Evolutionary conservation across 1,284 basidiomycete species (phyloP).

Genomic region (Porphyrellus sp.): DNA sequence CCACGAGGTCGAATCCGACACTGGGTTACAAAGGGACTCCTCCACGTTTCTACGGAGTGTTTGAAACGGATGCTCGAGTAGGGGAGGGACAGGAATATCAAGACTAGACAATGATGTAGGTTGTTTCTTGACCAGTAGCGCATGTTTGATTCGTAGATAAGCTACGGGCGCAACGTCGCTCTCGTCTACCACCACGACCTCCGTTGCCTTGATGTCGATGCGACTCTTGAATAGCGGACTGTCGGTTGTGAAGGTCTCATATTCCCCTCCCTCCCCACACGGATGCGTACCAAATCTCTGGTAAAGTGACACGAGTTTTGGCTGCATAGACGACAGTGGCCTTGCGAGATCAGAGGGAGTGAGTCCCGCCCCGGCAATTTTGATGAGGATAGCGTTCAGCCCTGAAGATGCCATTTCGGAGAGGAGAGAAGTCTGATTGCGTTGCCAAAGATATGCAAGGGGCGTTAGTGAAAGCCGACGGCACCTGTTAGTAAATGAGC

Average conservation of each 20-base stretch:
- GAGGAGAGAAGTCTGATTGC: slow-evolving; percentile 81
- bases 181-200: slow-evolving; percentile 74
- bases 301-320: slow-evolving; percentile 77
- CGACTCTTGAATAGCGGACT: slow-evolving; percentile 84
- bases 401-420: slow-evolving; percentile 83
- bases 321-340: slow-evolving; percentile 72
- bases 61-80: slow-evolving; percentile 48
- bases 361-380: slow-evolving; percentile 94
- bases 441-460: slow-evolving; percentile 92
- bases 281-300: slow-evolving; percentile 86
- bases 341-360: slow-evolving; percentile 78
- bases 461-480: slow-evolving; percentile 78
- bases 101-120: not conserved
- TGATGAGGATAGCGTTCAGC: slow-evolving; percentile 86
- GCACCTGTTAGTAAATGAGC: slow-evolving; percentile 51
- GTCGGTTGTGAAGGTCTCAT: slow-evolving; percentile 91
- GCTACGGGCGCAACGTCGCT: slow-evolving; percentile 83
- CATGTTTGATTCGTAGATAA: slow-evolving; percentile 75
- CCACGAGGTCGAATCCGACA: not conserved
- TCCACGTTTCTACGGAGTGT: slow-evolving; percentile 15
- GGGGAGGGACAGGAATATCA: slow-evolving; percentile 42
- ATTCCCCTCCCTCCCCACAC: slow-evolving; percentile 98
- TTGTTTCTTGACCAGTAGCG: slow-evolving; percentile 32
- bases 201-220: slow-evolving; percentile 68
- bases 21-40: slow-evolving; percentile 3